Conservation (phyloP, 768 basidiomycete genomes). For the Leccinum sublutescens region DNA sequence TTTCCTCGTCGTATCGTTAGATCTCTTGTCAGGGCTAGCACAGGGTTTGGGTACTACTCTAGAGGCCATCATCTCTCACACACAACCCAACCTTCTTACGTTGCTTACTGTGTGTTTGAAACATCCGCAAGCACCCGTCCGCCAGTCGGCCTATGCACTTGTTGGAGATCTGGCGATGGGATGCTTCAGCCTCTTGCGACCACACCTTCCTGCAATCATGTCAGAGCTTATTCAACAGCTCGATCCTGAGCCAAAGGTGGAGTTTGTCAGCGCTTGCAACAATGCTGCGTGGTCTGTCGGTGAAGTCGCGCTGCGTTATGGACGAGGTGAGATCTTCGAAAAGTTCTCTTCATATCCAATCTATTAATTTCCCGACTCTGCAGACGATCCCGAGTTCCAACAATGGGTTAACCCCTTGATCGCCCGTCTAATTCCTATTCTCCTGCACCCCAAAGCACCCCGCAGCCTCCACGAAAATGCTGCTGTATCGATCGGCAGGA, state of each 20-base stretch:
- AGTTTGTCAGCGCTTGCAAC: constrained; percentile 96
- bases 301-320: constrained; percentile 92
- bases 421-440: constrained; percentile 85
- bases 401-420: constrained; percentile 90
- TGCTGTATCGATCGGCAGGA: constrained; percentile 95
- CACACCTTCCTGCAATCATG: constrained; percentile 88
- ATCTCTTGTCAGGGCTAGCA: constrained; percentile 91
- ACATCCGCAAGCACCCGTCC: constrained; percentile 92
- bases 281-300: constrained; percentile 99
- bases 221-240: constrained; percentile 85
- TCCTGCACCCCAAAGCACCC: constrained; percentile 89
- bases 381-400: constrained; percentile 83
- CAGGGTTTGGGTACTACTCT: constrained; percentile 86
- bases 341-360: background rate
- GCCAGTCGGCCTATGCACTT: constrained; percentile 97
- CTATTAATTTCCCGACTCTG: constrained; percentile 9
- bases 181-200: constrained; percentile 83
- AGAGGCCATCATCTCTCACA: constrained; percentile 65
- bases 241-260: constrained; percentile 88
- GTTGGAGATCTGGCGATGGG: constrained; percentile 98
- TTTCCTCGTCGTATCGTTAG: constrained; percentile 97
- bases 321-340: constrained; percentile 50
- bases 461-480: constrained; percentile 96
- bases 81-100: constrained; percentile 74
- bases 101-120: constrained; percentile 88